Base-by-base conservation (phyloP, 371 early-diverging fungal genomes). In the Mucor lusitanicus region DNA sequence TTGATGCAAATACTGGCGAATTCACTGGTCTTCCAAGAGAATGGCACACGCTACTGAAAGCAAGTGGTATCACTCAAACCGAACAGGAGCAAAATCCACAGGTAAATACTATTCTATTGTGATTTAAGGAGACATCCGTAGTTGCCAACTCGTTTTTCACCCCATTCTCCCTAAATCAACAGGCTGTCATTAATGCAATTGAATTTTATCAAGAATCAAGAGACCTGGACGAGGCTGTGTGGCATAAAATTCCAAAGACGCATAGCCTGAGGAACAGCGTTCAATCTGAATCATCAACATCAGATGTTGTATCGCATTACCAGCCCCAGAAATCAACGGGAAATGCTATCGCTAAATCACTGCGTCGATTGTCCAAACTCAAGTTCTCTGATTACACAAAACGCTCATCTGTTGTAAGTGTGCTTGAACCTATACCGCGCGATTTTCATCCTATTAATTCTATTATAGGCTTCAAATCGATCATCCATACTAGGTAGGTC, bases 171-270 rank as follows among this genome's bases (percentile, higher is more conserved):
- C 35, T 66, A 39, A 40, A 37, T 5, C 44, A 32, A 59, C 28
- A 74, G 74, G 74, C 74, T 67, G 74, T 74, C 23, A 67, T 74
- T 57, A 71, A 70, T 58, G 74, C 70, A 5, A 74, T 74, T 58
- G 71, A 67, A 39, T 74, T 74, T 53, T 74, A 74, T 39, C 67
- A 74, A 62, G 66, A 69, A 46, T 46, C 72, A 35, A 69, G 66
- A 63, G 60, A 65, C 39, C 28, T 48, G 5, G 68, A 70, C 53
- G 72, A 75, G 5, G 66, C 69, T 25, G 72, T 75, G 7, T 75
- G 75, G 75, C 69, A 75, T 58, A 75, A 72, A 54, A 69, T 75
- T 9, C 69, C 72, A 7, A 69, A 67, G 7, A 55, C 67, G 19
- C 30, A 30, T 8, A 55, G 35, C 17, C 46, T 19, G 42, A 30